Base-by-base conservation (phyloP, 306 rosid species). In the Begonia masoniana region DNA sequence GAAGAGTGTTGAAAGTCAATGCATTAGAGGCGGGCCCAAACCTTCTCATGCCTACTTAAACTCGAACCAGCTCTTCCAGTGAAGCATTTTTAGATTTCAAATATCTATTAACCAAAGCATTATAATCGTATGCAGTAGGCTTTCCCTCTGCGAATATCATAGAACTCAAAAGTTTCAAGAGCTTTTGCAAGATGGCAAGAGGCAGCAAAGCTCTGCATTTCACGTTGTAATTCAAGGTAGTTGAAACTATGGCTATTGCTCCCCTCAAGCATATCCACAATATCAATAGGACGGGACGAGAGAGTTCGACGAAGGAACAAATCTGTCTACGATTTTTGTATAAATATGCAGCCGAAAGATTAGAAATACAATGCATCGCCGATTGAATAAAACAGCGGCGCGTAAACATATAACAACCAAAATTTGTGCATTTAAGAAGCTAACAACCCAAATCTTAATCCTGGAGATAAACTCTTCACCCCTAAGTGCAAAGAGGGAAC, bases 11-110 rank as follows among this genome's bases (percentile, higher is more conserved):
- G 66, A 76, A 72, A 41, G 78, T 72, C n/a, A 56, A 42, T 5
- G 69, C 74, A 60, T 68, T 68, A 13, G 82, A 78, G 15, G 36
- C 21, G 4, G 72, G 75, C 43, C 82, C 75, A 9, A 55, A 65
- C 16, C 59, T 72, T 54, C 62, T 68, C 82, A 72, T 76, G 50
- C 61, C 71, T 15, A 2, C 16, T 62, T 72, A 76, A 12, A 76
- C 59, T 24, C 65, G 58, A 49, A 58, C 57, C 47, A 68, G 42
- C 49, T 55, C 56, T 36, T 68, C 67, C 41, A 58, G 12, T 16
- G 31, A n/a, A 11, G 43, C 70, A 62, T 53, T 72, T 21, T n/a
- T 63, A 16, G 75, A 72, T 51, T 49, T 65, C 46, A 72, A 39
- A 63, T 68, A 62, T 66, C 57, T 68, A 47, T 62, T 7, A 50